Evolutionary conservation across 768 basidiomycete genomes (phyloP).

Genomic region (Tulasnella sp.): DNA sequence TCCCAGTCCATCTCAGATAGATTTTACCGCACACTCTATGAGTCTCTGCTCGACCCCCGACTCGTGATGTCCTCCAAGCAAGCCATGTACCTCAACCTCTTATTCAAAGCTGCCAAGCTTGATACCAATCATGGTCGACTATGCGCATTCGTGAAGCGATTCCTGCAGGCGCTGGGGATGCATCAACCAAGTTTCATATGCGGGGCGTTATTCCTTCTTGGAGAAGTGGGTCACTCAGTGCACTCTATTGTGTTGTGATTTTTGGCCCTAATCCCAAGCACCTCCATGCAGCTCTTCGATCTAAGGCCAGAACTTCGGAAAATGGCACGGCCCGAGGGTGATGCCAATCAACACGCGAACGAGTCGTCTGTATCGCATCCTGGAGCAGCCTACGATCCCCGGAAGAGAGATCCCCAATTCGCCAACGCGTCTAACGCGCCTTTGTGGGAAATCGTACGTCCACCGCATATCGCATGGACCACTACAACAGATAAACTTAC

Average conservation of each 20-base stretch:
- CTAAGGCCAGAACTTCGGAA: constrained; percentile 39
- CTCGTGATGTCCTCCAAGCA: constrained; percentile 81
- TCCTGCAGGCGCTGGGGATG: constrained; percentile 68
- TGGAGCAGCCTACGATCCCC: constrained; percentile 54
- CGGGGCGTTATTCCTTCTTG: constrained; percentile 77
- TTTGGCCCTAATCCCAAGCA: too few relatives aligned
- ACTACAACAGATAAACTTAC: neutral
- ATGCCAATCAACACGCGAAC: neutral
- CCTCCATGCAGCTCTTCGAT: constrained; percentile 49
- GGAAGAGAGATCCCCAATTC: constrained; percentile 82
- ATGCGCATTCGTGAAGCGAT: constrained; percentile 70
- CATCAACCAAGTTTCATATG: constrained; percentile 81
- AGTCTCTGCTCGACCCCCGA: constrained; percentile 75
- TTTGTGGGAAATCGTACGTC: constrained; percentile 81
- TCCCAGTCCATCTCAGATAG: constrained; percentile 30
- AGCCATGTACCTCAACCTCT: constrained; percentile 89
- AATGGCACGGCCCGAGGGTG: constrained; percentile 28
- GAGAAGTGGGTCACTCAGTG: constrained; percentile 68
- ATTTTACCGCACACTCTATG: constrained; percentile 70
- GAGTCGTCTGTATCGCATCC: too few relatives aligned
- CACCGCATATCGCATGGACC: neutral
- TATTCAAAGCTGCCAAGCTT: constrained; percentile 82
- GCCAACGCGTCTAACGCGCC: constrained; percentile 70
- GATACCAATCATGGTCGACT: constrained; percentile 50
- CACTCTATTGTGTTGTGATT: too few relatives aligned